Conservation (phyloP, 208 protist species). For the Leishmania major region DNA sequence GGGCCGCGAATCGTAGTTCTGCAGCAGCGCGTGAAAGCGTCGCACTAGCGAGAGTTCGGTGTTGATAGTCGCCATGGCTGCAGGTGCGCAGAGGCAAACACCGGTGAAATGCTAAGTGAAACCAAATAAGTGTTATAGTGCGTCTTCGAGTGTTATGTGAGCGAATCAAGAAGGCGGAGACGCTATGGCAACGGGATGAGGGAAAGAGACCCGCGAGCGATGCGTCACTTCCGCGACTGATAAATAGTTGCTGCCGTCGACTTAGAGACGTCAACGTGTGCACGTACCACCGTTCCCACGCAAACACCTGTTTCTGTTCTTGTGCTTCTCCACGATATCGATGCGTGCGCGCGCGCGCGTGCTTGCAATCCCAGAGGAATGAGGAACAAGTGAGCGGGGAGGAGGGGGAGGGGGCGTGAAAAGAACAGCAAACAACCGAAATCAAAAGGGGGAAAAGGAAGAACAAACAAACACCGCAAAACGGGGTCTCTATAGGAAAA, state of each 20-base stretch:
- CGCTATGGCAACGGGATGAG: not conserved
- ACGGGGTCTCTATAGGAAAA: not conserved
- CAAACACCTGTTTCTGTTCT: not conserved
- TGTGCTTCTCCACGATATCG: not conserved
- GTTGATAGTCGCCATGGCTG: slow-evolving; percentile 62
- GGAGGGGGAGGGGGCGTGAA: not conserved
- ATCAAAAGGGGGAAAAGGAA: not conserved
- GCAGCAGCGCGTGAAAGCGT: slow-evolving; percentile 71
- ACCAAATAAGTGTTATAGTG: not conserved
- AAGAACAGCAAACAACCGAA: not conserved
- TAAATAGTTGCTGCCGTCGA: not conserved
- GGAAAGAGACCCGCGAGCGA: not conserved
- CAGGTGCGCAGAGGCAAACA: not conserved
- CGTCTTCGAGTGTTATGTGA: not conserved
- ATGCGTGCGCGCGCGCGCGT: not conserved
- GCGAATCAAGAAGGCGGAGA: not conserved
- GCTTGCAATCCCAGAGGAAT: not conserved
- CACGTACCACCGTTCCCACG: not conserved
- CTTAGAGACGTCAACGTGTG: not conserved
- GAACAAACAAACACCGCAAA: not conserved
- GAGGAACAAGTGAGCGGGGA: not conserved
- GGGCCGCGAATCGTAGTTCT: slow-evolving; percentile 80
- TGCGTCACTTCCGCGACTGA: not conserved
- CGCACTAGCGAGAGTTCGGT: slow-evolving; percentile 81
- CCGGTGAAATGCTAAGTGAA: not conserved